Evolutionary conservation across 768 basidiomycete species (phyloP), one percentile per base, ranked within the genome.

Genomic region (Serendipita indica): DNA sequence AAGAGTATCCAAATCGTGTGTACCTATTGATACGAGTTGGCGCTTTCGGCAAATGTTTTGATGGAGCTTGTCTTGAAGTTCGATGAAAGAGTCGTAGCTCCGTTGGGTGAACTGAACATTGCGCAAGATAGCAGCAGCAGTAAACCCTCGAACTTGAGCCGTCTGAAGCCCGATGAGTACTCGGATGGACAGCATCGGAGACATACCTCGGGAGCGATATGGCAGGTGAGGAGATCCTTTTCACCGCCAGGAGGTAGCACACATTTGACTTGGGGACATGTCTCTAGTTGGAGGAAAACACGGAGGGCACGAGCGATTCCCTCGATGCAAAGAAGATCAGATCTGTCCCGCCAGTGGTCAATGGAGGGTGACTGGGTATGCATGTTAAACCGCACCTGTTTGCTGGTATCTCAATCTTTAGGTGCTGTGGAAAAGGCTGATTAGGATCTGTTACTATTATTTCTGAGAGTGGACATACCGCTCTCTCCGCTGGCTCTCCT

Each of bases 361-460:
- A 46, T 35, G 56, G 58, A 56, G 41, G 39, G 37, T 3, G 33
- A 22, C 10, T 32, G 22, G 6, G 14, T 2, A 39, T n/a, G n/a
- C 2, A 13, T 34, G 28, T 13, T 63, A 57, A 37, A 37, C 61
- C 65, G 60, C 59, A 81, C 91, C 92, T 83, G 70, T 99, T 99
- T n/a, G 96, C 96, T 43, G 96, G 93, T 41, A 97, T 79, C 71
- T 99, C 96, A 65, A 99, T 96, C 78, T 98, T 99, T 65, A 99
- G 75, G 88, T 96, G 90, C 84, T 97, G 66, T 16, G 63, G 62
- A 34, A n/a, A 65, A 63, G 43, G 60, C 62, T 2, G 58, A 57
- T 12, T 54, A 37, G 2, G 57, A 32, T 3, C 10, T 20, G 25
- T 18, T 46, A 27, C 57, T 32, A 22, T 20, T 33, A 62, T 39